These are phyloP conservation scores for Vanderwaltozyma verrucispora DNA, from an alignment of 805 yeast genomes.

Conservation along the genomic window DNA sequence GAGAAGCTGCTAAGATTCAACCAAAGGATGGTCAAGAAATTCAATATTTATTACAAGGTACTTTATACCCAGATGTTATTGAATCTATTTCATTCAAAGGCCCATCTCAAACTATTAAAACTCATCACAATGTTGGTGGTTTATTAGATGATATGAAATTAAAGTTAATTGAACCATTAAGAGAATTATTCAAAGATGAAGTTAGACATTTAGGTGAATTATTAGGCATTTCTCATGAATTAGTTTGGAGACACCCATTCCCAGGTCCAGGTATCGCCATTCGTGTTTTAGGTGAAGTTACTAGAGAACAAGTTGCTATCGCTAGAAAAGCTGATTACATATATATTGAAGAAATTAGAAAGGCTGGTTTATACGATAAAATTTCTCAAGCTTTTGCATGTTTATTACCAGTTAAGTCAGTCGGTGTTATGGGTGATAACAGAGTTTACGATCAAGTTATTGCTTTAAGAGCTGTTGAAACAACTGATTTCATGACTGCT, in stretches of 20 bases:
- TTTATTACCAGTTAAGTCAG: conserved; percentile 92
- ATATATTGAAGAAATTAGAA: conserved; percentile 90
- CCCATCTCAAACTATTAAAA: conserved; percentile 98
- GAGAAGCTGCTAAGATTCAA: conserved; percentile 84
- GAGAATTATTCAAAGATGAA: conserved; percentile 98
- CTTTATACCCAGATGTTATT: conserved; percentile 95
- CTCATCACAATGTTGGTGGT: conserved; percentile 99
- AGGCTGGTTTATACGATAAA: conserved; percentile 83
- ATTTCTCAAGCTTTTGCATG: conserved; percentile 98
- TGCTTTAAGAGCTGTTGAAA: conserved; percentile 97
- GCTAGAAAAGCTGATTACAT: conserved; percentile 96
- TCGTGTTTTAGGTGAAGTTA: conserved; percentile 95
- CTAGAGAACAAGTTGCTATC: conserved; percentile 84
- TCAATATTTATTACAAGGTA: conserved; percentile 92
- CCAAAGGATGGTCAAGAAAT: conserved; percentile 85
- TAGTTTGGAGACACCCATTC: conserved; percentile 99
- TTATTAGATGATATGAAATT: conserved; percentile 95
- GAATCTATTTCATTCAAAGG: conserved; percentile 99
- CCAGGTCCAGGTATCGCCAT: conserved; percentile 99
- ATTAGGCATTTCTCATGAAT: conserved; percentile 89
- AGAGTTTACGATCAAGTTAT: conserved; percentile 98
- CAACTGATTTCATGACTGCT: conserved; percentile 98
- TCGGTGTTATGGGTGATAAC: conserved; percentile 99
- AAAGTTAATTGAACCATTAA: conserved; percentile 94
- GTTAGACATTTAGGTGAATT: conserved; percentile 94